Conservation (phyloP, 2,329 filamentous ascomycete genomes). For the Amesomyces nigricolor region DNA sequence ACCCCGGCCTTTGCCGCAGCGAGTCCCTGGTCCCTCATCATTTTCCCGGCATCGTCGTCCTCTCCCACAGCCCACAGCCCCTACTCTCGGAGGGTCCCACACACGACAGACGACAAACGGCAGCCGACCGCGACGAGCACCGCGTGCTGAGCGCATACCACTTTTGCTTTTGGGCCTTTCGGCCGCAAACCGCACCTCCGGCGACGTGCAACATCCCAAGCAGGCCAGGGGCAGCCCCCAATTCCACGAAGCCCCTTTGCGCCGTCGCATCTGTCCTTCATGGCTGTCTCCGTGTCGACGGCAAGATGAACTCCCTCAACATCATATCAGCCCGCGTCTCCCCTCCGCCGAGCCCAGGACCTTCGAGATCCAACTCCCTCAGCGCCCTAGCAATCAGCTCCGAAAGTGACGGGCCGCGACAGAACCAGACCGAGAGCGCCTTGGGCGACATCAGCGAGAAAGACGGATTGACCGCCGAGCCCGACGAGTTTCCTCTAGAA, state of each 20-base stretch:
- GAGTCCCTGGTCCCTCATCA: conserved; percentile 15
- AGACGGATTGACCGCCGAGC: conserved; percentile 30
- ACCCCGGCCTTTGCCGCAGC: conserved; percentile 19
- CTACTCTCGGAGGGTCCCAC: neutral
- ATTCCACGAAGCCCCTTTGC: conserved; percentile 6
- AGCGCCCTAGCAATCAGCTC: conserved; percentile 44
- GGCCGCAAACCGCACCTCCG: conserved; percentile 4
- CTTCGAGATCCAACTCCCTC: conserved; percentile 57
- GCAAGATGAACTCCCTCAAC: conserved; percentile 94
- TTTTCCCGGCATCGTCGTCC: conserved; percentile 19
- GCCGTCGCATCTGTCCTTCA: conserved; percentile 32
- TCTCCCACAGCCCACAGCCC: neutral
- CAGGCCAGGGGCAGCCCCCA: neutral
- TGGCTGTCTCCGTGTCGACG: conserved; percentile 47
- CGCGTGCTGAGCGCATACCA: conserved; percentile 8
- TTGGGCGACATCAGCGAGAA: conserved; percentile 27
- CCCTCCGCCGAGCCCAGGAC: conserved; percentile 50
- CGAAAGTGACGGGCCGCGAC: conserved; percentile 34
- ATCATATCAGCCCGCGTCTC: conserved; percentile 82
- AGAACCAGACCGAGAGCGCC: conserved; percentile 25
- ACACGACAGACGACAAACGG: neutral
- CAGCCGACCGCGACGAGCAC: neutral
- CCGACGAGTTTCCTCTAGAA: conserved; percentile 35
- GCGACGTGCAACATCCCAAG: neutral
- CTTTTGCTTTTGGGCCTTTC: conserved; percentile 4